Base-by-base conservation (phyloP, 2,329 filamentous ascomycete species). In the Claviceps purpurea region DNA sequence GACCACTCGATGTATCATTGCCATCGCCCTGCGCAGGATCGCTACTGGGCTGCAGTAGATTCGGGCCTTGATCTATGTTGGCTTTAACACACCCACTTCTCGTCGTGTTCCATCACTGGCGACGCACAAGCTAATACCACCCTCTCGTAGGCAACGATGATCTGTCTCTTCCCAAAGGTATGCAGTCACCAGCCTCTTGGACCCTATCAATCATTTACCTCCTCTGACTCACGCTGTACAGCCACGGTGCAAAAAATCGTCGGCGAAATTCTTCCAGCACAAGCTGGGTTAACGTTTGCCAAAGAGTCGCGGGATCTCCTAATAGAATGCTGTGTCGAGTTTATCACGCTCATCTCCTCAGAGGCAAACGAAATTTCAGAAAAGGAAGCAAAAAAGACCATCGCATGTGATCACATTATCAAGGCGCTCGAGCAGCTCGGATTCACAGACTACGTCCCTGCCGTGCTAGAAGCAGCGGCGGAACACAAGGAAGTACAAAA, bases 341-440 rank as follows among this genome's bases (percentile, higher is more conserved):
- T 98, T 69, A 96, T 98, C 68, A 97, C 93, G 18, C 81, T 98
- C 62, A 87, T 98, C 60, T 96, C 90, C n/a, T 95, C 89, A 47
- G 91, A 98, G 72, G 93, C 93, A 56, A 98, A 98, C 69, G 93
- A 98, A 62, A 98, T 98, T 58, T 94, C 90, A 13, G 93, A 98
- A 68, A 95, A 95, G 69, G 93, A 98, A 64, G 89, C 90, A 49
- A 98, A 98, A 75, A 98, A 98, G 78, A 98, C 93, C 4, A 98
- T 98, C 61, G 91, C 91, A 13, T 95, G 89, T 68, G 93, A 98
- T 63, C 93, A 98, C 72, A 94, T 98, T 61, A 94, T 91, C 64
- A 91, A 91, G 64, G 93, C 93, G 0, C 78, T 98, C 43, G 87
- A 91, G 61, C 87, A 95, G 62, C 79, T 98, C 20, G 93, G 91